Base-by-base conservation (phyloP, 208 protist genomes). In the Acanthamoeba lenticulata region DNA sequence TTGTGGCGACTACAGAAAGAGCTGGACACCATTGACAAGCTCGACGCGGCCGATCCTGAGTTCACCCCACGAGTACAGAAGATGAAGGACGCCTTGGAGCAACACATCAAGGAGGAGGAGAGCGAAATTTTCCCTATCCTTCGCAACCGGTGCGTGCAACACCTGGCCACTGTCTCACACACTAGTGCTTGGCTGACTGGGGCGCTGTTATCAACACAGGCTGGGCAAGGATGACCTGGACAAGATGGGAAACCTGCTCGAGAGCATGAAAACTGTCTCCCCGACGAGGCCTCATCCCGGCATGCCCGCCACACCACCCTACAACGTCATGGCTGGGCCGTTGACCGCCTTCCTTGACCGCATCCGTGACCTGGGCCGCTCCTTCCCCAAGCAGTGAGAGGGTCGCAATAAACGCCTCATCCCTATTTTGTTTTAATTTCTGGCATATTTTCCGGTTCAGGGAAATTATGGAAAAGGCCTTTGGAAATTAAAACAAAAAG, bases 21-120 rank as follows among this genome's bases (percentile, higher is more conserved):
- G 24, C n/a, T 85, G 74, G 44, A 90, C 21, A 34, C 83, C 2
- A 6, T 90, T 29, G 45, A 90, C 83, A 90, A 90, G 83, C 36
- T 90, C 49, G 83, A 90, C 13, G 49, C 44, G 17, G 34, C 2
- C 13, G 83, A 90, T 6, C 45, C 52, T 36, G n/a, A 67, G 83
- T 90, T 90, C 24, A 57, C 42, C 27, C 29, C 83, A n/a, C 15
- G 32, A 2, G 34, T 67, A 21, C 27, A 90, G 83, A 42, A 90
- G 52, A 2, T 90, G 11, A 69, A 19, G 3, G n/a, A 69, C 5
- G 52, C 62, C 21, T 29, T 69, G 0, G 52, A 69, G 2, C 2
- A 67, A 9, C 83, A 90, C 32, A 90, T 90, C 83, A 45, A 69
- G 21, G 83, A 90, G 49, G 83, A 90, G 83, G 83, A 90, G 38